phyloP scores from a whole-genome alignment of 306 rosid species.

The Castanospermum australe region DNA sequence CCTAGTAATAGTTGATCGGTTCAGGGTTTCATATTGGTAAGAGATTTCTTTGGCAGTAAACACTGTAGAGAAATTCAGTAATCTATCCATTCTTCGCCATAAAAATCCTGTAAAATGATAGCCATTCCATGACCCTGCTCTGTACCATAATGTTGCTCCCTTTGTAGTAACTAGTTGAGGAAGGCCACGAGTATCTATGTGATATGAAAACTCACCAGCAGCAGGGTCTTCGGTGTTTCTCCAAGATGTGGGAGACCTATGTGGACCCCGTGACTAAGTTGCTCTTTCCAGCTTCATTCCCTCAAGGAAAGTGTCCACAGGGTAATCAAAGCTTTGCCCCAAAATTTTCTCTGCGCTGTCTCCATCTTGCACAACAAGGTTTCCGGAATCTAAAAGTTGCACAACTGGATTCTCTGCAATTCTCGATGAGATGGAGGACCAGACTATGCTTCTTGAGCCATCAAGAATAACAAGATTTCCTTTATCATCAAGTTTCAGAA shows the following conservation, averaged over 20 bases:
- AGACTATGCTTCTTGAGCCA: background rate
- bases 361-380: background rate
- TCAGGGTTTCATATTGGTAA: background rate
- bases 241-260: too few species aligned
- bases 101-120: background rate
- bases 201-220: too few species aligned
- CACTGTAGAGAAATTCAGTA: background rate
- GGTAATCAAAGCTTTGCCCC: conserved; percentile 24
- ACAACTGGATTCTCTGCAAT: background rate
- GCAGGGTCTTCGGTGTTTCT: too few species aligned
- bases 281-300: background rate
- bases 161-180: too few species aligned
- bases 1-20: background rate
- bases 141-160: too few species aligned
- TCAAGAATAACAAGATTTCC: background rate
- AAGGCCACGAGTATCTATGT: too few species aligned
- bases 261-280: too few species aligned
- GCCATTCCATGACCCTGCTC: conserved; percentile 8
- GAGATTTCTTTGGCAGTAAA: background rate
- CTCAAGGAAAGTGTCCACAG: background rate
- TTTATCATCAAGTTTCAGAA: background rate
- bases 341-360: background rate
- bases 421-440: background rate
- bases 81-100: background rate
- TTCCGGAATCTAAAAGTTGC: background rate